Evolutionary conservation across 192 early-diverging fungal genomes (phyloP).

Genomic region (Coemansia sp.): DNA sequence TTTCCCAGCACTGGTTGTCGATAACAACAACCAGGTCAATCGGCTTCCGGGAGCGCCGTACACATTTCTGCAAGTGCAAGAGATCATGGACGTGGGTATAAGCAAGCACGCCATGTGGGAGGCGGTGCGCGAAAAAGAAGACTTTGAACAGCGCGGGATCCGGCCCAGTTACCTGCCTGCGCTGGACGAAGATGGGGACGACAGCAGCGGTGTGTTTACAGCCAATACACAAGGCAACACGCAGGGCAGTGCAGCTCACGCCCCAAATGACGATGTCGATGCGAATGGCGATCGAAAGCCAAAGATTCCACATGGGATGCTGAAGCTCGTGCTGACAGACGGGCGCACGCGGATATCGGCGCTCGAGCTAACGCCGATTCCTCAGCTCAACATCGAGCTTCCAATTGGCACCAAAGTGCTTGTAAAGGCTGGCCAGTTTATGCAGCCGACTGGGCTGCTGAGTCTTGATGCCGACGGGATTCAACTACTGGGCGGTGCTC

Average conservation of each 20-base stretch:
- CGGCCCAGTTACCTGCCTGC: conserved; percentile 45
- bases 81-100: conserved; percentile 44
- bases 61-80: conserved; percentile 44
- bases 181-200: conserved; percentile 1
- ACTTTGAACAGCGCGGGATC: conserved; percentile 48
- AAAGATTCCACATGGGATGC: conserved; percentile 38
- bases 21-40: conserved; percentile 2
- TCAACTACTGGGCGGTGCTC: conserved; percentile 37
- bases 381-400: conserved; percentile 39
- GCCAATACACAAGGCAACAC: conserved; percentile 16
- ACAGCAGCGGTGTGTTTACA: conserved; percentile 15
- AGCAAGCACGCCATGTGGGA: conserved; percentile 52
- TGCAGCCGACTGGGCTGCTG: conserved; percentile 31
- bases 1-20: conserved; percentile 16
- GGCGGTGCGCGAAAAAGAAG: conserved; percentile 47
- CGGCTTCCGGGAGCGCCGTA: conserved; percentile 19
- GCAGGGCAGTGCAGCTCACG: background rate
- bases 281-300: conserved; percentile 21
- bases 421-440: conserved; percentile 20
- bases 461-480: conserved; percentile 12
- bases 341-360: conserved; percentile 28
- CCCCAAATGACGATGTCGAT: background rate
- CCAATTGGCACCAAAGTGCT: conserved; percentile 49
- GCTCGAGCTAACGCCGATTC: conserved; percentile 30
- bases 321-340: conserved; percentile 49